These are phyloP conservation scores for Candida arabinofermentans DNA, from an alignment of 805 yeast genomes.

Conservation along the genomic window DNA sequence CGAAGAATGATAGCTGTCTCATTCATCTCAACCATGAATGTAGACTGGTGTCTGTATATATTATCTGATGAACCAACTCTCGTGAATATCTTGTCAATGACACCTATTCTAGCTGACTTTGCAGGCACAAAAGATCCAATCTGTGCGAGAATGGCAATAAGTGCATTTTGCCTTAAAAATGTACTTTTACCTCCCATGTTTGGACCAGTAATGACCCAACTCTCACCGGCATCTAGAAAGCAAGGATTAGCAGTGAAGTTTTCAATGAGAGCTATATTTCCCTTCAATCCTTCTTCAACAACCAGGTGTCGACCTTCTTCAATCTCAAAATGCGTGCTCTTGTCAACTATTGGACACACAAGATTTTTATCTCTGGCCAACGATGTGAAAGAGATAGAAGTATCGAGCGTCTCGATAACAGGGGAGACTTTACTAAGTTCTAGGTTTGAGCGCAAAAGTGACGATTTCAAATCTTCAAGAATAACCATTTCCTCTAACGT, in stretches of 20 bases:
- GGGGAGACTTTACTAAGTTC: conserved; percentile 46
- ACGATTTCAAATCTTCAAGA: conserved; percentile 42
- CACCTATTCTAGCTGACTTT: conserved; percentile 54
- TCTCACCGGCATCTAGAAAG: conserved; percentile 22
- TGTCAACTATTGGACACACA: conserved; percentile 59
- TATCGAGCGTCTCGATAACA: conserved; percentile 62
- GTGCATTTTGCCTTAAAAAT: conserved; percentile 67
- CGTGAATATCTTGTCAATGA: conserved; percentile 76
- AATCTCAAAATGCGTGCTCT: conserved; percentile 45
- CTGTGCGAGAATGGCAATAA: conserved; percentile 65
- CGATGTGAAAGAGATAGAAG: conserved; percentile 64
- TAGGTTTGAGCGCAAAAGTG: conserved; percentile 41
- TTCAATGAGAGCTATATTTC: conserved; percentile 35
- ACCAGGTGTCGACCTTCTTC: conserved; percentile 76
- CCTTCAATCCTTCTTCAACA: conserved; percentile 70
- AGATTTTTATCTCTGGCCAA: conserved; percentile 67
- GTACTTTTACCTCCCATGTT: conserved; percentile 88
- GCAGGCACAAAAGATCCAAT: conserved; percentile 76
- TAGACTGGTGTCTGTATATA: conserved; percentile 71
- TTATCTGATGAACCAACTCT: conserved; percentile 86
- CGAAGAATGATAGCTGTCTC: conserved; percentile 71
- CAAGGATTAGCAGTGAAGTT: conserved; percentile 49
- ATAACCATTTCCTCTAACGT: conserved; percentile 51
- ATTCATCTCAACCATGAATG: conserved; percentile 90
- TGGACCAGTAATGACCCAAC: conserved; percentile 81